phyloP scores from a whole-genome alignment of 495 filamentous ascomycete species.

The Neurospora sp. region DNA sequence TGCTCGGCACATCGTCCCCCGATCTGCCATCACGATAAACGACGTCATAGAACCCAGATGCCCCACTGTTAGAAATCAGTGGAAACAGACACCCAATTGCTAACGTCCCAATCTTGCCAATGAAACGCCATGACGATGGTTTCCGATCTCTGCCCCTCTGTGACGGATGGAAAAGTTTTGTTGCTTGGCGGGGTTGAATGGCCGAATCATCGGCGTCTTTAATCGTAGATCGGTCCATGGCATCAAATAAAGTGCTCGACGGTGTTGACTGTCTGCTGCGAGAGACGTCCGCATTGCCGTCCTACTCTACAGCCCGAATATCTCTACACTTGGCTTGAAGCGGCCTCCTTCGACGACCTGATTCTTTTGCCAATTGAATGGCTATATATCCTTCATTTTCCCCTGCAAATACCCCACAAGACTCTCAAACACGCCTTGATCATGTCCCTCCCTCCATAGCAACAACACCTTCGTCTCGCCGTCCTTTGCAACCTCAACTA shows the following conservation, averaged over 20 bases:
- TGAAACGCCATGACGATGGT: not conserved
- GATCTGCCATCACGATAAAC: not conserved
- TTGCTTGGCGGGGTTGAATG: not conserved
- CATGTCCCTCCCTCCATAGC: constrained; percentile 67
- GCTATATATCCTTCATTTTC: constrained; percentile 13
- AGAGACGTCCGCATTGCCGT: too few relatives aligned
- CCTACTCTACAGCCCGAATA: too few relatives aligned
- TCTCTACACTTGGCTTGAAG: too few relatives aligned
- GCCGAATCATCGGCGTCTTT: too few relatives aligned
- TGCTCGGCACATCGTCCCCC: not conserved
- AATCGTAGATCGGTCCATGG: too few relatives aligned
- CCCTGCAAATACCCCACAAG: constrained; percentile 63
- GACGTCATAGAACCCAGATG: not conserved
- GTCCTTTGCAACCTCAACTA: constrained; percentile 6
- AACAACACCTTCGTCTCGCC: constrained; percentile 33
- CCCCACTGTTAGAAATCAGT: not conserved
- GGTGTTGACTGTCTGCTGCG: too few relatives aligned
- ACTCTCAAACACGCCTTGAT: constrained; percentile 75
- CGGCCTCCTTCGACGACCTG: too few relatives aligned
- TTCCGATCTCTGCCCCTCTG: not conserved
- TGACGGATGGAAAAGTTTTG: not conserved
- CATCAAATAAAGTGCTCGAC: too few relatives aligned
- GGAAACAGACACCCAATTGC: not conserved
- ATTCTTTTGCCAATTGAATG: too few relatives aligned
- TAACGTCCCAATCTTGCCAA: not conserved